Evolutionary conservation across 2,329 filamentous ascomycete genomes (phyloP), one percentile per base, ranked within the genome.

Genomic region (Huntiella abstrusa): DNA sequence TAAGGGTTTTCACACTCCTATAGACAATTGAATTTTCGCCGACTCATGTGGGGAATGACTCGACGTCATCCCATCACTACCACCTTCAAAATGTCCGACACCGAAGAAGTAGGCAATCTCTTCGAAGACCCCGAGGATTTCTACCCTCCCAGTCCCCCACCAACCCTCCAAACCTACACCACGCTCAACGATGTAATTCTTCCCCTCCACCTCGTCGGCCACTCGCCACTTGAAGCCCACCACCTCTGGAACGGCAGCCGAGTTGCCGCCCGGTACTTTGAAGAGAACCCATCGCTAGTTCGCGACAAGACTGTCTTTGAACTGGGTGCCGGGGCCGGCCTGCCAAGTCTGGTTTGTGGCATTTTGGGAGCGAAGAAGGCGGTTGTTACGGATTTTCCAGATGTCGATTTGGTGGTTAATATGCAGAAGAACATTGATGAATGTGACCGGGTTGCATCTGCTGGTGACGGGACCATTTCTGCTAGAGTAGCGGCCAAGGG

Each of bases 201-300:
- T 53, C 74, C 67, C 43, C 71, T 94, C 52, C 75, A 83, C 55
- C 74, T 95, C 63, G 83, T 94, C 39, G 87, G 87, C 50, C 78
- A 83, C 61, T 88, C 83, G 65, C 83, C 86, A 17, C 73, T 92
- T 11, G 93, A 92, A 74, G 87, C 84, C 12, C 84, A 95, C 61
- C 72, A 83, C 53, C 71, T 95, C 28, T 96, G 88, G 88, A 92
- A 95, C 60, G 87, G 84, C 51, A 80, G 80, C 50, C 80, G 83
- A 51, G 75, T 83, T 35, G 71, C 88, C 42, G 75, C 86, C 12
- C 68, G 76, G 53, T 86, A 86, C 62, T 75, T 95, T 49, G 84
- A 94, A 62, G 64, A 72, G 37, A 67, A 76, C 52, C 70, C 76
- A n/a, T 55, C 60, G 6, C 68, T 83, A 4, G 69, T 93, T n/a